Base-by-base conservation (phyloP, 2,329 filamentous ascomycete species). In the Sarocladium brachiariae region DNA sequence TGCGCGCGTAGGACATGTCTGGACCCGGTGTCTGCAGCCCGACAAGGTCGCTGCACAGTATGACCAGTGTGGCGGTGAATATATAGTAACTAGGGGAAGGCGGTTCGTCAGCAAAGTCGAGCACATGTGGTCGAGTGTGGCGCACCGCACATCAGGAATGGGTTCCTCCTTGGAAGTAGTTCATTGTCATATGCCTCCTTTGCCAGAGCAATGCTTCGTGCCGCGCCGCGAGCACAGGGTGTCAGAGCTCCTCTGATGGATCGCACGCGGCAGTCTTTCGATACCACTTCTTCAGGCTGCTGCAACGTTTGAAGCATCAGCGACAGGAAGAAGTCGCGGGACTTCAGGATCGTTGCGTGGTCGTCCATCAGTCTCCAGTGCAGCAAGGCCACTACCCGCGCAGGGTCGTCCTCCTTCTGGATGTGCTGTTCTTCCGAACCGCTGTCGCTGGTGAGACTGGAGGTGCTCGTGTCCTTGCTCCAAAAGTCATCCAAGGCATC, bases 61-160 rank as follows among this genome's bases (percentile, higher is more conserved):
- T 24, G n/a, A 50, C 35, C 3, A 50, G 27, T 3, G 25, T 43
- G 13, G 49, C 49, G 2, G 35, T 33, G 25, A 43, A 43, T 21
- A 45, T 24, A n/a, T 50, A 50, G 37, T 34, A 50, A 8, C 49
- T 50, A 14, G 21, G 2, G 7, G 6, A 33, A n/a, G n/a, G n/a
- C n/a, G n/a, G n/a, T n/a, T n/a, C 27, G 48, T 50, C 37, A 50
- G 25, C 19, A 8, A 19, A 24, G 21, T 18, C 11, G 3, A 16
- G 14, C 13, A 4, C n/a, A 39, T 14, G n/a, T 18, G 35, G 23
- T 13, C 13, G n/a, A 43, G 34, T n/a, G 8, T 24, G 3, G 45
- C 38, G 5, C 34, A 50, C 49, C 38, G 5, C 34, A 50, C 49
- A 24, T 33, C 21, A 45, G 18, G 35, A 43, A 50, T 10, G 49